These are phyloP conservation scores for Leptomonas pyrrhocoris DNA, from an alignment of 208 protist genomes.

Conservation along the genomic window DNA sequence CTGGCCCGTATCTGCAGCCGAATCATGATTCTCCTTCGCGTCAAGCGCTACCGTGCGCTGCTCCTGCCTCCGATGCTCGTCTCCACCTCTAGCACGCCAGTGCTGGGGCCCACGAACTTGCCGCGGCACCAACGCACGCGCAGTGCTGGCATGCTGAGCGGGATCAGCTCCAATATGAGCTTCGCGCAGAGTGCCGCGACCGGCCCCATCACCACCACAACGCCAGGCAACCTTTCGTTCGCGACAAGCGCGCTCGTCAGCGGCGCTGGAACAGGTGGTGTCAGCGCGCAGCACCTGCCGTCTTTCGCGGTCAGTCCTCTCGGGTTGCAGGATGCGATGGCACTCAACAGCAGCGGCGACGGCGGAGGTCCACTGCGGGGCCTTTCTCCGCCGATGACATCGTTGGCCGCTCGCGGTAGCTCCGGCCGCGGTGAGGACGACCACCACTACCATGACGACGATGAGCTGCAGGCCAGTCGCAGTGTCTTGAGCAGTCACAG, in stretches of 20 bases:
- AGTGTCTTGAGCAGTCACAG: constrained; percentile 1
- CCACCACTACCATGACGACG: constrained; percentile 17
- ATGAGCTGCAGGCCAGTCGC: constrained; percentile 4
- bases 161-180: constrained; percentile 22
- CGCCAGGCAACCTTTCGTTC: constrained; percentile 23
- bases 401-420: constrained; percentile 12
- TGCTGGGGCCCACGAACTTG: background rate
- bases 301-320: constrained; percentile 6
- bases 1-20: constrained; percentile 60
- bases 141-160: constrained; percentile 7
- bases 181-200: constrained; percentile 12
- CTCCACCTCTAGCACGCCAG: background rate
- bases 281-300: background rate
- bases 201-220: background rate
- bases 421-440: constrained; percentile 9
- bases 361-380: constrained; percentile 4
- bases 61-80: background rate
- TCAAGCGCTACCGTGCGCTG: constrained; percentile 46
- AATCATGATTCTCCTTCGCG: constrained; percentile 64
- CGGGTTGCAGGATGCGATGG: constrained; percentile 3
- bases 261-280: background rate
- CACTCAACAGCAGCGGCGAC: constrained; percentile 1
- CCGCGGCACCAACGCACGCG: background rate
- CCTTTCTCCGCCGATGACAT: constrained; percentile 3
- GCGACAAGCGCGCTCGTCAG: constrained; percentile 3